Evolutionary conservation across 768 basidiomycete genomes (phyloP), one percentile per base, ranked within the genome.

Genomic region (Lentinula boryana): DNA sequence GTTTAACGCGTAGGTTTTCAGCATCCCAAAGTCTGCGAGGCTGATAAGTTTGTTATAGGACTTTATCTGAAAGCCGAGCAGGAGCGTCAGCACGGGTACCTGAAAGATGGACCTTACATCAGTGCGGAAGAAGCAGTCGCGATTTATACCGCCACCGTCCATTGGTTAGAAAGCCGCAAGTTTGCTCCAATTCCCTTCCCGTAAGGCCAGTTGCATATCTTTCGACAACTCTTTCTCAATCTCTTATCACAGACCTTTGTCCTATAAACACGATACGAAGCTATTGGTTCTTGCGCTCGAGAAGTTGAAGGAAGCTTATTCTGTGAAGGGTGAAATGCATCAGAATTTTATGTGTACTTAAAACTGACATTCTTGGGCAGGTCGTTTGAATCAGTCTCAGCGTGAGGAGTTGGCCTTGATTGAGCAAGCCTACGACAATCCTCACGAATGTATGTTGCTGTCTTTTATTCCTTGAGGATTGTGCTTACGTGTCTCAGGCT

Each of bases 131-230:
- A 98, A 70, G 97, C 96, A 56, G 96, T 98, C 21, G 97, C 97
- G 3, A 95, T 98, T 69, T 99, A 98, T 74, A 96, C 96, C 0
- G 93, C 95, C 9, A 98, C 96, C 0, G 96, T 98, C 2, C 96
- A 99, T 74, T 99, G 97, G 97, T 80, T 99, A 23, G 97, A 99
- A 74, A 93, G 90, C 68, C 84, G 96, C 67, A 98, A 98, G 72
- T 98, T 98, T 74, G 91, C 95, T 5, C 96, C 97, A 2, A 99
- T 99, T 67, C 97, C 97, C 41, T 99, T 99, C 87, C 97, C 97
- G 81, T 91, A 69, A 68, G 87, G 74, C 7, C 21, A 48, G 2
- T 5, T 56, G 33, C 53, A 31, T 54, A 33, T 9, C 41, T 41
- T 2, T 12, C 18, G 2, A 50, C 9, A 18, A 49, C 60, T 6